A percentile compares a stretch with the other conserved stretches of the same genome.
Evolutionary conservation across 148 eudicot species (phyloP).

Genomic region (Rhododendron simsii): DNA sequence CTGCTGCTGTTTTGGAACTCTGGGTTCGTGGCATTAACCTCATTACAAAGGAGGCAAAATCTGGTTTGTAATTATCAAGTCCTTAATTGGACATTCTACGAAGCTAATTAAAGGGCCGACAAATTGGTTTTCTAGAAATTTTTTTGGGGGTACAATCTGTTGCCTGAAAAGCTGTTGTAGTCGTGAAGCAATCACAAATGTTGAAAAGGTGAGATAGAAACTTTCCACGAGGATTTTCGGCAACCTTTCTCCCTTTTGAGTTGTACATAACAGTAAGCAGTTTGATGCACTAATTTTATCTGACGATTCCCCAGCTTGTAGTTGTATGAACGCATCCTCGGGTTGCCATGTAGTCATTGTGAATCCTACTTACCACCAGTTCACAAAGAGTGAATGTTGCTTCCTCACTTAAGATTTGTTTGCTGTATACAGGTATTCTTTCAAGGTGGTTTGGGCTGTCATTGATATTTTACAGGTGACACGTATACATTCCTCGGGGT

Average conservation of each 20-base stretch:
- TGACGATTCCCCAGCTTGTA: not conserved
- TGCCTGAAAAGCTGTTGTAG: not conserved
- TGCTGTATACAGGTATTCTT: not conserved
- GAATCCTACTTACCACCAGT: not conserved
- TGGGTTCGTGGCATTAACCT: conserved; percentile 4
- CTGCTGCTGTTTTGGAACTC: not conserved
- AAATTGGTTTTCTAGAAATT: not conserved
- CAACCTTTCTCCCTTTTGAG: not conserved
- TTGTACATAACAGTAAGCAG: not conserved
- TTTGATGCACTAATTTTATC: not conserved
- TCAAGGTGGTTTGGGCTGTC: not conserved
- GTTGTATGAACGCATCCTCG: not conserved
- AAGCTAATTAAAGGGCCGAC: not conserved
- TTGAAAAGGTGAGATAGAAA: not conserved
- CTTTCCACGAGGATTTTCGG: not conserved
- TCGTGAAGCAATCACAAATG: not conserved
- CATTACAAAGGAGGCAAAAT: not conserved
- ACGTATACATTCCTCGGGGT: not conserved
- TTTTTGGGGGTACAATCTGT: not conserved
- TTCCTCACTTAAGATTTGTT: not conserved
- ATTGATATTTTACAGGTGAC: not conserved
- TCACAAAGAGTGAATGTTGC: not conserved
- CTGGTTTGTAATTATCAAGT: not conserved
- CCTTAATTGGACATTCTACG: not conserved
- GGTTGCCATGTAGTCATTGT: not conserved